Evolutionary conservation across 1,139 yeast species (phyloP).

Genomic region (Scheffersomyces quercinus): DNA sequence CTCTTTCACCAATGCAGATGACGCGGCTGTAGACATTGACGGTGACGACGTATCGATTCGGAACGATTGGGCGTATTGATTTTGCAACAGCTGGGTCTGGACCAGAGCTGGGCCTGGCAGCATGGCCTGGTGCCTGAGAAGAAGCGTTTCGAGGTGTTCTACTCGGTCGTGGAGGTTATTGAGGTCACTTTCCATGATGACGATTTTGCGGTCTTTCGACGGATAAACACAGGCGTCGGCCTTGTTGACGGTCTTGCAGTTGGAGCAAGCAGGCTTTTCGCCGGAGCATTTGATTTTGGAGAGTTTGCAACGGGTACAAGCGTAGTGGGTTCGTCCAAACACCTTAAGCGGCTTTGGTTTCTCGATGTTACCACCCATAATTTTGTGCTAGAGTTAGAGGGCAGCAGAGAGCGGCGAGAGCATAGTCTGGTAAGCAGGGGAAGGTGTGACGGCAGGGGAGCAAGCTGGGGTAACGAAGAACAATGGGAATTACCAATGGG

Average conservation of each 20-base stretch:
- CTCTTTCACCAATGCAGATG: neutral
- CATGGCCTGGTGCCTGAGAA: neutral
- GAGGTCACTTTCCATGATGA: slow-evolving; percentile 53
- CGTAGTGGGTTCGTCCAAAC: slow-evolving; percentile 43
- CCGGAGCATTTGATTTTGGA: slow-evolving; percentile 46
- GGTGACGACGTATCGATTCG: neutral
- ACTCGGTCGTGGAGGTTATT: slow-evolving; percentile 43
- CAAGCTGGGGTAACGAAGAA: too few species aligned
- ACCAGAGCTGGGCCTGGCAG: neutral
- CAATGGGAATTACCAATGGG: too few species aligned
- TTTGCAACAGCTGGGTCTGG: neutral
- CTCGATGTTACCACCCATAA: slow-evolving; percentile 7
- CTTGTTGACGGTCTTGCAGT: slow-evolving; percentile 35
- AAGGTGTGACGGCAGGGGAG: neutral
- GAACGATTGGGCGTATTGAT: neutral
- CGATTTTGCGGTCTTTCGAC: slow-evolving; percentile 49
- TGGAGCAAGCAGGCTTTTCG: slow-evolving; percentile 41
- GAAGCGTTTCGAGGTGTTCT: slow-evolving; percentile 29
- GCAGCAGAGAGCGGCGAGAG: too few species aligned
- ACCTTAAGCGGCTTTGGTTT: slow-evolving; percentile 43
- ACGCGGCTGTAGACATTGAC: neutral
- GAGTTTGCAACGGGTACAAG: slow-evolving; percentile 41
- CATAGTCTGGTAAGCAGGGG: neutral
- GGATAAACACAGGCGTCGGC: slow-evolving; percentile 48
- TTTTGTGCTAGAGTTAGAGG: too few species aligned